Conservation (phyloP, 768 basidiomycete genomes). For the Goffeauzyma gilvescens region DNA sequence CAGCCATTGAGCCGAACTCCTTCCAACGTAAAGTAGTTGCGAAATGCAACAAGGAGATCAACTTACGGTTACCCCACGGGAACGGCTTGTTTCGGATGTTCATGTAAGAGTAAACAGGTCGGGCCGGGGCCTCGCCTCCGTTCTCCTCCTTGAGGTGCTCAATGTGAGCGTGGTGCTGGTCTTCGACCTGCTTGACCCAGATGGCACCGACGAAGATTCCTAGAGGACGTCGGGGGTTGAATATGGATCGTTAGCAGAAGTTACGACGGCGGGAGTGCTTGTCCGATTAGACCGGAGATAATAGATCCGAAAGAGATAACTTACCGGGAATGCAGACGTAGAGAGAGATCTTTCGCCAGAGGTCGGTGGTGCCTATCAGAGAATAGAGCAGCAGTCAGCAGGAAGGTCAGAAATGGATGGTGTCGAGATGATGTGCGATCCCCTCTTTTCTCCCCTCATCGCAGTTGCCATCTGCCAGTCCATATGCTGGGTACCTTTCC, state of each 20-base stretch:
- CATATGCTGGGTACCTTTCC: too few relatives aligned
- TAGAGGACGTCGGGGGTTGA: neutral
- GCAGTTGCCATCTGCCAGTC: neutral
- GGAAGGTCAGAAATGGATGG: neutral
- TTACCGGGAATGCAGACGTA: conserved; percentile 29
- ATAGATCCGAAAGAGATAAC: neutral
- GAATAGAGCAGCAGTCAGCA: neutral
- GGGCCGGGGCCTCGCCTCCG: conserved; percentile 23
- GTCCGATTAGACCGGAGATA: neutral
- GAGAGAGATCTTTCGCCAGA: conserved; percentile 29
- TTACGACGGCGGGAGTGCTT: neutral
- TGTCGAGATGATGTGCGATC: too few relatives aligned
- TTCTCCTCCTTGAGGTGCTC: conserved; percentile 23
- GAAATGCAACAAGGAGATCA: too few relatives aligned
- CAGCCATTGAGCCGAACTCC: too few relatives aligned
- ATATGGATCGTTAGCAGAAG: neutral
- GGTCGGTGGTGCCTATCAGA: conserved; percentile 25
- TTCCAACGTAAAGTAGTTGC: too few relatives aligned
- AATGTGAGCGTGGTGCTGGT: conserved; percentile 27
- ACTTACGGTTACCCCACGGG: too few relatives aligned
- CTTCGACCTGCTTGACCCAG: conserved; percentile 28
- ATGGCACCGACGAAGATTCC: conserved; percentile 8
- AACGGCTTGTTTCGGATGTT: conserved; percentile 32
- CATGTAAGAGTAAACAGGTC: conserved; percentile 32
- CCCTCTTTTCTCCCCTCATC: too few relatives aligned